A percentile compares a stretch with the other conserved stretches of the same genome.
These are phyloP conservation scores for Echeveria elegans DNA, from an alignment of 164 flowering plant genomes.

Conservation along the genomic window DNA sequence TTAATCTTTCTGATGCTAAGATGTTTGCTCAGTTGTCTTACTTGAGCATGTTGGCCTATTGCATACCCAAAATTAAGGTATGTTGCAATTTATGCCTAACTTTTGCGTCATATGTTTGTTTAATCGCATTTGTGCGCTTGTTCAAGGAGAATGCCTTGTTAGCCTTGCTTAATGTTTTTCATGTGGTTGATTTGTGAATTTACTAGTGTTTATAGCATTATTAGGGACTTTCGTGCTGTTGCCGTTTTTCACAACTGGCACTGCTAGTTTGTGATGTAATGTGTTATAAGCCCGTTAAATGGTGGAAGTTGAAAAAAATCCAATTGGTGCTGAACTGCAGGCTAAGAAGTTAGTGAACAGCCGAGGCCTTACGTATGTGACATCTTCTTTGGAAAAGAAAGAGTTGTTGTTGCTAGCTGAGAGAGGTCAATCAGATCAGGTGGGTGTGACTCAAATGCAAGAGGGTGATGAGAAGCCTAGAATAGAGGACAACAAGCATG, in stretches of 20 bases:
- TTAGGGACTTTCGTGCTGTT: neutral
- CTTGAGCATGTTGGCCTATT: constrained; percentile 75
- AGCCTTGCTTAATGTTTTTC: no score
- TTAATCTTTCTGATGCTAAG: constrained; percentile 65
- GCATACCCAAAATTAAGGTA: constrained; percentile 78
- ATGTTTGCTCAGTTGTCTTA: constrained; percentile 74
- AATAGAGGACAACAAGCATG: constrained; percentile 25
- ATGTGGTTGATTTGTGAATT: neutral
- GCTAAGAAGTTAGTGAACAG: constrained; percentile 47
- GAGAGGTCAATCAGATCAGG: constrained; percentile 16
- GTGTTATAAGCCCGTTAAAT: neutral
- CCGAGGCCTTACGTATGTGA: constrained; percentile 49
- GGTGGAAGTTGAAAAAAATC: neutral
- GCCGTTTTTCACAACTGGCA: no score
- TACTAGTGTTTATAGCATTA: neutral
- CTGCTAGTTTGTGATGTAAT: no score
- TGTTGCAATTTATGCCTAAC: neutral
- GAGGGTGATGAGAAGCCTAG: constrained; percentile 11
- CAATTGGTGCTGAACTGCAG: constrained; percentile 24
- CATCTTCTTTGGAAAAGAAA: constrained; percentile 76
- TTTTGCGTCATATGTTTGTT: neutral
- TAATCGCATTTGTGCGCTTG: neutral
- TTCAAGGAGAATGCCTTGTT: neutral
- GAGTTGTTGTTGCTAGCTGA: constrained; percentile 29
- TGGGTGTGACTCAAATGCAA: constrained; percentile 20